Percentiles rank a stretch among this genome's conserved stretches.
Conservation (phyloP, 257 asterid species). For the Salvia miltiorrhiza region DNA sequence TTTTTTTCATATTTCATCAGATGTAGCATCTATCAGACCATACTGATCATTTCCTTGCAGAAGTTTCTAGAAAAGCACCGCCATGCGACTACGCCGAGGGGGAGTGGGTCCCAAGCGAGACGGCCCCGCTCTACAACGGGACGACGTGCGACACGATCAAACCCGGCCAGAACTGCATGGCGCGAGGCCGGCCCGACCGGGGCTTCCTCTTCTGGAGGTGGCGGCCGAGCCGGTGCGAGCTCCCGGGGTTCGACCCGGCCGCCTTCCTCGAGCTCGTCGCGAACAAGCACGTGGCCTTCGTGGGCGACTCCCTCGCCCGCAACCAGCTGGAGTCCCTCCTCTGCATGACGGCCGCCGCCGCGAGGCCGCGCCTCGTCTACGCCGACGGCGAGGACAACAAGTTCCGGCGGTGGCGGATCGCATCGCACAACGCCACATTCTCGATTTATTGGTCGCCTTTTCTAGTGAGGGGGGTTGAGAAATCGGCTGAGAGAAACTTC, state of each 20-base stretch:
- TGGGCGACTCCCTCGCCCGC: conserved; percentile 84
- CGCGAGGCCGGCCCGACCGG: conserved; percentile 59
- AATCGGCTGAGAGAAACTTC: conserved; percentile 24
- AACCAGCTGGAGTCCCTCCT: conserved; percentile 78
- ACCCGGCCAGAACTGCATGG: conserved; percentile 66
- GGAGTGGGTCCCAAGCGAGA: conserved; percentile 42
- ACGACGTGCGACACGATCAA: conserved; percentile 63
- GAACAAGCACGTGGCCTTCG: conserved; percentile 70
- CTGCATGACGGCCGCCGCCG: conserved; percentile 50
- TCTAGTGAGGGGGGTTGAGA: conserved; percentile 65
- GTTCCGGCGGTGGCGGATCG: conserved; percentile 64
- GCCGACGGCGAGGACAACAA: conserved; percentile 48
- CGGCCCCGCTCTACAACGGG: conserved; percentile 61
- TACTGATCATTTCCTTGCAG: conserved; percentile 24
- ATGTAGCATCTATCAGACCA: no score
- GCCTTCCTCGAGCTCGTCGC: conserved; percentile 44
- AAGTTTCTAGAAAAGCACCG: conserved; percentile 1
- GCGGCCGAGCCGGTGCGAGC: conserved; percentile 61
- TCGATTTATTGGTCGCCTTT: conserved; percentile 89
- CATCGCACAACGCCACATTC: conserved; percentile 38
- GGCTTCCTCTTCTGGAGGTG: conserved; percentile 71
- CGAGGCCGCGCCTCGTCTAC: conserved; percentile 47
- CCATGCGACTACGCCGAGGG: conserved; percentile 69
- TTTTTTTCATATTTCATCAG: no score
- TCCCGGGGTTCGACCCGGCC: conserved; percentile 57